A percentile compares a stretch with the other conserved stretches of the same genome.
phyloP scores from a whole-genome alignment of 2,329 filamentous ascomycete species.

The Botrytis byssoidea region DNA sequence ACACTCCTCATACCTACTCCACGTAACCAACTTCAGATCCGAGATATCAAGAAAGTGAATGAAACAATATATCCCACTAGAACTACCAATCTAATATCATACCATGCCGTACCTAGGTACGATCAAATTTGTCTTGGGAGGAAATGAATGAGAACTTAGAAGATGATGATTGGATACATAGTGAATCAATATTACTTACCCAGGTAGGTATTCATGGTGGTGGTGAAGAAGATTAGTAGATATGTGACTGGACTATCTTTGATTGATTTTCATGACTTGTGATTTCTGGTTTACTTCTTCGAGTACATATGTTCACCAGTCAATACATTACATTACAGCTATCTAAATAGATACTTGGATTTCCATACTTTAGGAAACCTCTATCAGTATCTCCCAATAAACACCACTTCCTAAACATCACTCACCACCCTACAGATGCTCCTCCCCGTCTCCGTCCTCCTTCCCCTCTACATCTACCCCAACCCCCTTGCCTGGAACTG shows the following conservation, averaged over 20 bases:
- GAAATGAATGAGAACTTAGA: background rate
- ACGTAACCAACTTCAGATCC: background rate
- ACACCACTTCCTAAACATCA: background rate
- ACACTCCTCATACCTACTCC: background rate
- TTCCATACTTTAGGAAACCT: background rate
- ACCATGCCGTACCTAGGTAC: background rate
- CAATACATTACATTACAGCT: background rate
- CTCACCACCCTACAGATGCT: background rate
- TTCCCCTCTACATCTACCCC: slow-evolving; percentile 10
- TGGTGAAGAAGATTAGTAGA: background rate
- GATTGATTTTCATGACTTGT: background rate
- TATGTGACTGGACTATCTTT: background rate
- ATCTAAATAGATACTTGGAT: background rate
- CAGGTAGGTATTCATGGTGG: background rate
- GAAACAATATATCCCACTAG: background rate
- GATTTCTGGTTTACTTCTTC: background rate
- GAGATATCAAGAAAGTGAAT: background rate
- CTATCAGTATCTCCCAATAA: background rate
- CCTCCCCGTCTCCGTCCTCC: background rate
- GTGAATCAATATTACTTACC: background rate
- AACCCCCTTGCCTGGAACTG: background rate
- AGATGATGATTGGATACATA: background rate
- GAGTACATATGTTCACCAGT: background rate
- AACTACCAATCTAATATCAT: background rate
- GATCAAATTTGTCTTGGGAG: background rate